Base-by-base conservation (phyloP, 192 early-diverging fungal species). In the Geranomyces variabilis region DNA sequence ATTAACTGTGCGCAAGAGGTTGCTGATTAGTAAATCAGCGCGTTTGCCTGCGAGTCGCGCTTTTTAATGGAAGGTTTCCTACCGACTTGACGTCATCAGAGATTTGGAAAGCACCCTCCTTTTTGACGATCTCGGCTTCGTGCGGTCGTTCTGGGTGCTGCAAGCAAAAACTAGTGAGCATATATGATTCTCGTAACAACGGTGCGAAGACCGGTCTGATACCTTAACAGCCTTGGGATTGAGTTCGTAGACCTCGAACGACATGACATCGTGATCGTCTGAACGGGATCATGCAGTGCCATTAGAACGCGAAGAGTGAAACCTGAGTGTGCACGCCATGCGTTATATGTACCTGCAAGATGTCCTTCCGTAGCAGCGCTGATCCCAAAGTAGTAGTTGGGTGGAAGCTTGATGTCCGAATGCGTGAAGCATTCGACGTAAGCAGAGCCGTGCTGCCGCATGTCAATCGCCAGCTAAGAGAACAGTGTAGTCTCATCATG, bases 201-300 rank as follows among this genome's bases (percentile, higher is more conserved):
- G 24, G 7, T 26, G 51, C 51, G 15, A 53, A 53, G 24, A 6
- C 24, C 58, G 7, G 58, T 7, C 31, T 19, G 76, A 61, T 70
- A 60, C 75, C 74, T 47, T 72, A 33, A 78, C 79, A 47, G 72
- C 72, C 17, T 76, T 69, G 19, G 91, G 91, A 49, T 94, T 86
- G 13, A 91, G 71, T 69, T 94, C 86, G 31, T 84, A 90, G 0
- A 84, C 78, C 58, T 92, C 90, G 59, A 93, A 85, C 0, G 85
- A 77, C 19, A 82, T 66, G 24, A 94, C 55, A 77, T 93, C 91
- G 60, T 94, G 93, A 74, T 94, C 92, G 79, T 94, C 92, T 76
- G 78, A 53, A 53, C 19, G 15, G 7, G 17, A n/a, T 4, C 51
- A 53, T 53, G 36, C 36, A 3, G 36, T 7, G n/a, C n/a, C n/a